Conservation (phyloP, 2,329 filamentous ascomycete genomes). For the Cadophora malorum region DNA sequence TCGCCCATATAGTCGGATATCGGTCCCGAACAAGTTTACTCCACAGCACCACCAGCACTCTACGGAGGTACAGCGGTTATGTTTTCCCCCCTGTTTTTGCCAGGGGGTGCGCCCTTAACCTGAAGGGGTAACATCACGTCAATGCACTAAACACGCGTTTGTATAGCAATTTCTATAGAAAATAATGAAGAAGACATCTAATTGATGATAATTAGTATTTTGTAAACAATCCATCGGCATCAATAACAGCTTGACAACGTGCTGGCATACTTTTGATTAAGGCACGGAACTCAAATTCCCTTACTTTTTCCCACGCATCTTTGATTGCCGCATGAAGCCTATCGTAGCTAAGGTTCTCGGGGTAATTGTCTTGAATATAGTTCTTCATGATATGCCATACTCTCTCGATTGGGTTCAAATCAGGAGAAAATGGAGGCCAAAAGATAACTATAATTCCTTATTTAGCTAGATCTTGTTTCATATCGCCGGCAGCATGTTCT, state of each 20-base stretch:
- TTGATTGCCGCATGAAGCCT: conserved; percentile 9
- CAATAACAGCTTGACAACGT: too few species aligned
- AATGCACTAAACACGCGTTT: not conserved
- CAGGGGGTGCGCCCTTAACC: not conserved
- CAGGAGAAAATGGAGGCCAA: conserved; percentile 28
- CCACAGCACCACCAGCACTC: not conserved
- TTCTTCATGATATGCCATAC: conserved; percentile 32
- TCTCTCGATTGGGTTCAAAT: conserved; percentile 28
- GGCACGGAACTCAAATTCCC: not conserved
- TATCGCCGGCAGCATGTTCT: conserved; percentile 19
- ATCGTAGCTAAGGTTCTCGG: conserved; percentile 21
- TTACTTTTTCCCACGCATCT: not conserved
- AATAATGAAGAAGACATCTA: too few species aligned
- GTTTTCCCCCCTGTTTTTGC: not conserved
- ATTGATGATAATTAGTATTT: too few species aligned
- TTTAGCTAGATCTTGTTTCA: conserved; percentile 18
- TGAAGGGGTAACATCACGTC: not conserved
- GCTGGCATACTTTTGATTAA: too few species aligned
- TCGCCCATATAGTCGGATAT: not conserved
- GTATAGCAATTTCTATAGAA: not conserved
- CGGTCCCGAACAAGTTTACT: not conserved
- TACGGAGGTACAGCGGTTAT: conserved; percentile 4
- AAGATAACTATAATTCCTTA: conserved; percentile 25
- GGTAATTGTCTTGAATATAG: conserved; percentile 26
- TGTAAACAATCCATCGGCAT: too few species aligned